phyloP scores from a whole-genome alignment of 768 basidiomycete species.

The Ramaria sp. region DNA sequence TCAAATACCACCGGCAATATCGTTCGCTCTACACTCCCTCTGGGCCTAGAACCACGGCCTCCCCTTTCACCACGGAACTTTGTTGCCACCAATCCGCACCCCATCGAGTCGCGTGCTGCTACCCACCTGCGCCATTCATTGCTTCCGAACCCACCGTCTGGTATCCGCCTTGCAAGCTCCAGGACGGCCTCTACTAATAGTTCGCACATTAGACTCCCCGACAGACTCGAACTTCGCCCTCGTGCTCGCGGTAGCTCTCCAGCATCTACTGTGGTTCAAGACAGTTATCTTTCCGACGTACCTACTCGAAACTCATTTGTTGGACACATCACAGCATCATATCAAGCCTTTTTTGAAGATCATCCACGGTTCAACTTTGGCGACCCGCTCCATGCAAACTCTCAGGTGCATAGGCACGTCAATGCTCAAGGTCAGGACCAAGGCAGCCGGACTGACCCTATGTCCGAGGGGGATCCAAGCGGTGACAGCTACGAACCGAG shows the following conservation, averaged over 20 bases:
- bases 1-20: neutral
- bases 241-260: neutral
- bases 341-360: neutral
- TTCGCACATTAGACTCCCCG: neutral
- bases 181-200: neutral
- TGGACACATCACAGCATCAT: neutral
- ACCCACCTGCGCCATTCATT: neutral
- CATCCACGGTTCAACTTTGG: neutral
- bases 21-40: neutral
- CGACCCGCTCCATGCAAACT: neutral
- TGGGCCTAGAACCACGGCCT: neutral
- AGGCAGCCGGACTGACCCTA: neutral
- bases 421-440: neutral
- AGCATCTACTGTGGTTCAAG: neutral
- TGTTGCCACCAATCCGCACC: neutral
- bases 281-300: neutral
- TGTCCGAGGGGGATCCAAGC: neutral
- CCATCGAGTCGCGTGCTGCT: slow-evolving; percentile 5
- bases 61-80: neutral
- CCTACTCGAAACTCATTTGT: neutral
- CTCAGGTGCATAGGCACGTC: neutral
- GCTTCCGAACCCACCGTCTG: slow-evolving; percentile 1
- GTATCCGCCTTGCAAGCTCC: neutral
- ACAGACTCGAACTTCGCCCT: neutral
- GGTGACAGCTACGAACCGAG: neutral